phyloP scores from a whole-genome alignment of 2,329 filamentous ascomycete genomes.

The Coniochaeta hoffmannii region DNA sequence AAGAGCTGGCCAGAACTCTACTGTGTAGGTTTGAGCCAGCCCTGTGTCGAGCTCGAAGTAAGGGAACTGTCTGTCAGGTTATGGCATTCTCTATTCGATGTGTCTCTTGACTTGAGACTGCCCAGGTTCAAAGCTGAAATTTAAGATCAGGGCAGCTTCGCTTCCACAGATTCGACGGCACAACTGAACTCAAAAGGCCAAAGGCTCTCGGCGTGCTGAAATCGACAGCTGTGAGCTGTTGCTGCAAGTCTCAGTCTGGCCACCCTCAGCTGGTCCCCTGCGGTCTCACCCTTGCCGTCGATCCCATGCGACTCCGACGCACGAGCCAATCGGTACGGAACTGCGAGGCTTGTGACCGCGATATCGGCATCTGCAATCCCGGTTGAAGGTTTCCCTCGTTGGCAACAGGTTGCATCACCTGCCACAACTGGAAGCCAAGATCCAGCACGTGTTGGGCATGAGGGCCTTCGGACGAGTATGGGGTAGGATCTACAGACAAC shows the following conservation, averaged over 20 bases:
- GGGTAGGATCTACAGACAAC: neutral
- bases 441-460: neutral
- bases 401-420: neutral
- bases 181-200: neutral
- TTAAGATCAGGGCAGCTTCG: too few species aligned
- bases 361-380: neutral
- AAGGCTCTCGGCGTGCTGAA: neutral
- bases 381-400: neutral
- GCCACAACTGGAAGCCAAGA: neutral
- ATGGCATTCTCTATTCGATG: too few species aligned
- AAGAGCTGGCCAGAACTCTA: neutral
- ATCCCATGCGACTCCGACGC: neutral
- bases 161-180: too few species aligned
- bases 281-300: neutral
- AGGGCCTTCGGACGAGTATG: too few species aligned
- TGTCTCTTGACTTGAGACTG: neutral
- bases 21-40: too few species aligned
- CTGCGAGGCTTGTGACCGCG: neutral
- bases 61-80: too few species aligned
- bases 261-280: neutral
- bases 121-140: neutral
- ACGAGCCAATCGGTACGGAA: neutral
- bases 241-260: constrained; percentile 1
- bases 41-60: too few species aligned
- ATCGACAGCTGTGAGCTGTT: neutral